Percentiles rank a stretch among this genome's conserved stretches.
Conservation (phyloP, 2,329 filamentous ascomycete species). For the Colletotrichum orbiculare region DNA sequence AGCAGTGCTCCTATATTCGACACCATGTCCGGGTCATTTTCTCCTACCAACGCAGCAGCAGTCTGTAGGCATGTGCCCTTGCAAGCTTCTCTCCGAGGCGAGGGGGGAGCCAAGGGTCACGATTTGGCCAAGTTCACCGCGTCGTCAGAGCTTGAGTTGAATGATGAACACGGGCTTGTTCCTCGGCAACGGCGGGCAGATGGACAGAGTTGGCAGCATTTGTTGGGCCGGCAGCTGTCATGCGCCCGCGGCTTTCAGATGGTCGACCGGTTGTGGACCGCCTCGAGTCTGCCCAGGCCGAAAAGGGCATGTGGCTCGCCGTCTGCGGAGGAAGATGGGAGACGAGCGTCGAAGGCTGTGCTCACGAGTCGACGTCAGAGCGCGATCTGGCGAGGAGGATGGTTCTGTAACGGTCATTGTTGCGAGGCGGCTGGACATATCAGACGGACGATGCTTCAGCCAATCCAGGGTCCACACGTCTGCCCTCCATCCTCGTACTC, state of each 20-base stretch:
- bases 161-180: too few species aligned
- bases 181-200: constrained; percentile 6
- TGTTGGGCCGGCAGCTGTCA: constrained; percentile 31
- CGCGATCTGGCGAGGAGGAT: not conserved
- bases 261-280: not conserved
- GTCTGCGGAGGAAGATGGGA: not conserved
- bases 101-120: too few species aligned
- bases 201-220: not conserved
- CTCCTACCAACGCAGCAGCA: too few species aligned
- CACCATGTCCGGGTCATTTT: constrained; percentile 1
- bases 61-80: too few species aligned
- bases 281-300: not conserved
- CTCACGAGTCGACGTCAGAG: not conserved
- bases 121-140: too few species aligned
- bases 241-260: constrained; percentile 11
- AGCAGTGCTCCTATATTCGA: constrained; percentile 18
- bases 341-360: not conserved
- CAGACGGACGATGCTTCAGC: constrained; percentile 19
- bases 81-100: too few species aligned
- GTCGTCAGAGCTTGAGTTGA: not conserved
- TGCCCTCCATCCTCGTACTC: constrained; percentile 19
- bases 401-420: constrained; percentile 9
- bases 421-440: constrained; percentile 5
- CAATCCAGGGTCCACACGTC: not conserved
- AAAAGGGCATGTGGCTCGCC: not conserved